These are phyloP conservation scores for Discostella stelligeroides DNA, from an alignment of 108 stramenopile genomes.

Conservation along the genomic window DNA sequence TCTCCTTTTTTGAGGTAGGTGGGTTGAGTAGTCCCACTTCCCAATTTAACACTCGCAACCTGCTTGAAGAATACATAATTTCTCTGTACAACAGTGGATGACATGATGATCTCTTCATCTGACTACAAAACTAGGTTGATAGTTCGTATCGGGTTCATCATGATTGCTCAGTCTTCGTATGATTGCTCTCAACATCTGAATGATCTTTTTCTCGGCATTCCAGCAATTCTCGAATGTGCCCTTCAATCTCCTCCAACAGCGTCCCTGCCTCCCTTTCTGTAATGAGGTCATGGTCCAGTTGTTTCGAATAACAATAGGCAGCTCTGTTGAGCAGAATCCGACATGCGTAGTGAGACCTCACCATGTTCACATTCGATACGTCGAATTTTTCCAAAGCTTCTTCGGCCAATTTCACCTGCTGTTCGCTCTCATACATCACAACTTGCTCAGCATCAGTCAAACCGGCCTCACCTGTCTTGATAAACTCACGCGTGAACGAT, in stretches of 20 bases:
- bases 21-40: not conserved
- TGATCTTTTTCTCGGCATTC: constrained; percentile 13
- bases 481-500: constrained; percentile 51
- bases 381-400: constrained; percentile 39
- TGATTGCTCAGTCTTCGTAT: constrained; percentile 13
- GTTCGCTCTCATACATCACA: constrained; percentile 61
- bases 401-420: constrained; percentile 47
- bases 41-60: not conserved
- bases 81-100: not conserved
- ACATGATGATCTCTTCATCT: not conserved
- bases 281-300: constrained; percentile 54
- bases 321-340: constrained; percentile 58
- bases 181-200: constrained; percentile 15
- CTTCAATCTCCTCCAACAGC: constrained; percentile 58
- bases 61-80: not conserved
- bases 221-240: constrained; percentile 5
- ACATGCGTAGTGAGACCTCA: constrained; percentile 71
- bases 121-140: constrained; percentile 4
- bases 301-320: constrained; percentile 50
- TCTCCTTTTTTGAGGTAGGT: not conserved
- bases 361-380: constrained; percentile 37
- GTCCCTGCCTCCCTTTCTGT: constrained; percentile 65
- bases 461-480: constrained; percentile 26
- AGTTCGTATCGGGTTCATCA: too few relatives aligned
- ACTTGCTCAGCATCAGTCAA: constrained; percentile 52